phyloP scores from a whole-genome alignment of 2,329 filamentous ascomycete genomes.

The Diplodia sapinea region DNA sequence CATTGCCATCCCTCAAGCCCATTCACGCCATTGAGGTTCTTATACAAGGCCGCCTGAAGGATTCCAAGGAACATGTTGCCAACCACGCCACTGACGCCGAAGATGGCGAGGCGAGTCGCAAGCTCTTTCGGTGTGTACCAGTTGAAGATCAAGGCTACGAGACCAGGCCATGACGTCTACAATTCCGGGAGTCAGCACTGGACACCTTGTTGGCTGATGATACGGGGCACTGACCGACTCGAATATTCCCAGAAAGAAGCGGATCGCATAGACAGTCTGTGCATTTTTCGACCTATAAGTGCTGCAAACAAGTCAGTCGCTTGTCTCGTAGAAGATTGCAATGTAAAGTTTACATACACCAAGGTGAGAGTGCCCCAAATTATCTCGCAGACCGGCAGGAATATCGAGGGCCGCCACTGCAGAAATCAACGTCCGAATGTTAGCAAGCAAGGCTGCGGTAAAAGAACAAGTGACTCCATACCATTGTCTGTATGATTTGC shows the following conservation, averaged over 20 bases:
- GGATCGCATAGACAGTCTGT: conserved; percentile 37
- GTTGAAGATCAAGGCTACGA: conserved; percentile 49
- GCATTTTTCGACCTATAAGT: conserved; percentile 12
- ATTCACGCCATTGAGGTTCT: conserved; percentile 39
- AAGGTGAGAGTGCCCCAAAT: conserved; percentile 32
- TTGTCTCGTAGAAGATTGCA: not conserved
- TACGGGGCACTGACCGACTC: conserved; percentile 35
- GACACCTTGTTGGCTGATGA: not conserved
- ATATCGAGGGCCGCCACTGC: conserved; percentile 28
- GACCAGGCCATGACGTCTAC: conserved; percentile 40
- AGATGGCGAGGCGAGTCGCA: conserved; percentile 42
- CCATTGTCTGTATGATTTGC: conserved; percentile 32
- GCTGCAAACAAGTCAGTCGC: not conserved
- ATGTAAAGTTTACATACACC: conserved; percentile 22
- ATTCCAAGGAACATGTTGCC: conserved; percentile 46
- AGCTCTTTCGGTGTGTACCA: conserved; percentile 52
- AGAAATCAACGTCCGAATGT: conserved; percentile 6
- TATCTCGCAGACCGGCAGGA: conserved; percentile 31
- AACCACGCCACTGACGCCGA: conserved; percentile 43
- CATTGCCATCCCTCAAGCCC: conserved; percentile 41
- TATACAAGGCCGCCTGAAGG: conserved; percentile 44
- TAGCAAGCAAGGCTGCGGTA: conserved; percentile 28
- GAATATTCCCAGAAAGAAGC: conserved; percentile 47
- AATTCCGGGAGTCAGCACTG: not conserved
- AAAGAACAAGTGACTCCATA: conserved; percentile 31